Base-by-base conservation (phyloP, 2,329 filamentous ascomycete genomes). In the Ascomycota sp. region DNA sequence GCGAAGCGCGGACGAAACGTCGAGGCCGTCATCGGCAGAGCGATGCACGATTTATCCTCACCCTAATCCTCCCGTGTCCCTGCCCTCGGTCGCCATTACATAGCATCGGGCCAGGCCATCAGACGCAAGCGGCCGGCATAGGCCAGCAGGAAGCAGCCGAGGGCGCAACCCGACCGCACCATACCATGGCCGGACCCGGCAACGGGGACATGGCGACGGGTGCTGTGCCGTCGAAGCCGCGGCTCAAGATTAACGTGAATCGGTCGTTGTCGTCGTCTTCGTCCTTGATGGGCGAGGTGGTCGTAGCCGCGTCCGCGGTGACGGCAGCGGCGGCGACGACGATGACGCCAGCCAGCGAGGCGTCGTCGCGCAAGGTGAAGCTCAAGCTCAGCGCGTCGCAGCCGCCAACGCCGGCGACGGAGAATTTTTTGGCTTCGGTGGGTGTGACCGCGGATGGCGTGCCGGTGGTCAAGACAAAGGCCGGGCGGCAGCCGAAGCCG, bases 401-500 rank as follows among this genome's bases (percentile, higher is more conserved):
- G 23, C 50, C 52, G 35, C 52, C 53, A 5, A 35, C 50, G 3
- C 56, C 52, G 10, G 52, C 55, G n/a, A 44, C 45, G 21, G 15
- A 27, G 25, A 10, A 13, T 8, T 27, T 17, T 17, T 17, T 15
- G 42, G 20, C 23, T 31, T 34, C 10, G 33, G 41, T 13, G 27
- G 23, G 4, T 3, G 23, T 34, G 22, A 21, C 28, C 4, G 13
- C 21, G 2, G n/a, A 11, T 11, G 19, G n/a, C 15, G 13, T 20
- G 17, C 22, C 33, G 4, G 19, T 30, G 26, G 39, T 44, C 26
- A 72, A 64, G 44, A 71, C 66, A 3, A 75, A 75, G 42, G 64
- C 68, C 10, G 69, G 67, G 9, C 53, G 69, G 27, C 56, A 65
- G 19, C 55, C 65, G 10, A 75, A 70, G 38, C 69, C 70, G 5